These are phyloP conservation scores for Balamuthia mandrillaris DNA, from an alignment of 208 protist species.

Conservation along the genomic window DNA sequence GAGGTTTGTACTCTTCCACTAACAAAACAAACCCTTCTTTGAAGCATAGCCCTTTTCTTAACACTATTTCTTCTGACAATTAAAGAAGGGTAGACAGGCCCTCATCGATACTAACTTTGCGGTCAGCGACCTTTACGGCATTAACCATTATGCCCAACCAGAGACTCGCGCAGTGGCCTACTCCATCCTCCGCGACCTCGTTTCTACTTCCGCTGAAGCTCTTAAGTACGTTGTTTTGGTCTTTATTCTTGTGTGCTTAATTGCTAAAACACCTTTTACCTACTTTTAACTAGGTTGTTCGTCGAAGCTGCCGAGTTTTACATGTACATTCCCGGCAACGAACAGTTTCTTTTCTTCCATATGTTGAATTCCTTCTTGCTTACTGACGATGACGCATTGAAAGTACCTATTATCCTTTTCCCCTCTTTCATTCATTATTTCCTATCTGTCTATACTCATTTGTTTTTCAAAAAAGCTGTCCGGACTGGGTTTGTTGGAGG, in stretches of 20 bases:
- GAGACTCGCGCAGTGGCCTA: neutral
- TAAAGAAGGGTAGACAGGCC: neutral
- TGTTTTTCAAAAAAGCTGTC: neutral
- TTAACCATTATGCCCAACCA: neutral
- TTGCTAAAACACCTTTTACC: too few relatives aligned
- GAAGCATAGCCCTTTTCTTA: neutral
- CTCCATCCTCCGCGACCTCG: slow-evolving; percentile 3
- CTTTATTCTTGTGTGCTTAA: too few relatives aligned
- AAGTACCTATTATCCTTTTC: neutral
- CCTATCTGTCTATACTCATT: neutral
- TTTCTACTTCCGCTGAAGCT: neutral
- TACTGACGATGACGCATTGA: neutral
- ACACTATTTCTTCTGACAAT: neutral
- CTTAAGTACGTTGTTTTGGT: neutral
- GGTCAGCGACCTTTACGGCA: neutral
- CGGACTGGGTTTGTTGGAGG: neutral
- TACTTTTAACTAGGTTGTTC: neutral
- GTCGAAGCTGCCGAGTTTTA: neutral
- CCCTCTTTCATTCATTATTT: neutral
- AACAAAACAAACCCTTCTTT: neutral
- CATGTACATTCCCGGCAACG: slow-evolving; percentile 26
- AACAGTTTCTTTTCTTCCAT: neutral
- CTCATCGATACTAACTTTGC: neutral
- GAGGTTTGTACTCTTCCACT: neutral
- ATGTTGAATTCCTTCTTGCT: neutral